These are phyloP conservation scores for Phytophthora hibernalis DNA, from an alignment of 352 stramenopile species.

Conservation along the genomic window DNA sequence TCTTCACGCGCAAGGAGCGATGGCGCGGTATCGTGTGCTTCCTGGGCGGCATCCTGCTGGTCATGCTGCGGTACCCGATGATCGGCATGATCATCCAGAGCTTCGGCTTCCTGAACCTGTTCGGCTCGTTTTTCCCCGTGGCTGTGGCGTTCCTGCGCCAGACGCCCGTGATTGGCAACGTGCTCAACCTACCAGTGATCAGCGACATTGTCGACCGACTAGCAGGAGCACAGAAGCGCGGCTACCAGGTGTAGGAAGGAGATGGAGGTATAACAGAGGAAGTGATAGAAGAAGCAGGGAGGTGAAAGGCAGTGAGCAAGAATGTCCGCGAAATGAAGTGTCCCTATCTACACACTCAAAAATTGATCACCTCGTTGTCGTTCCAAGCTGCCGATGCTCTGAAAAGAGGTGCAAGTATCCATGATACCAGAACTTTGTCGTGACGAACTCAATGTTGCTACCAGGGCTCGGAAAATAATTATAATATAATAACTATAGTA, in stretches of 20 bases:
- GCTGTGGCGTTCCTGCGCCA: constrained; percentile 93
- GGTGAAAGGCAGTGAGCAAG: background rate
- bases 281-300: constrained; percentile 24
- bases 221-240: constrained; percentile 82
- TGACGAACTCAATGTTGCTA: no score
- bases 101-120: constrained; percentile 96
- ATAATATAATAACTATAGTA: no score
- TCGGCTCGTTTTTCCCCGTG: constrained; percentile 97
- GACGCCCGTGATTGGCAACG: constrained; percentile 90
- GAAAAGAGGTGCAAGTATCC: no score
- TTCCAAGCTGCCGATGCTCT: no score
- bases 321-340: constrained; percentile 7
- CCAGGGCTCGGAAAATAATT: no score
- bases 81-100: constrained; percentile 94
- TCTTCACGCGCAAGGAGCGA: constrained; percentile 95
- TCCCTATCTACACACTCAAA: background rate
- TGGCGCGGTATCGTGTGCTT: constrained; percentile 95
- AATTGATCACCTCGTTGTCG: no score
- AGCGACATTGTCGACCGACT: constrained; percentile 85
- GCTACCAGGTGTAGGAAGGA: constrained; percentile 78
- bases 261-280: constrained; percentile 13
- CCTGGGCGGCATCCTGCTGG: constrained; percentile 93
- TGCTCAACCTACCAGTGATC: constrained; percentile 89
- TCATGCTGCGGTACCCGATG: constrained; percentile 93
- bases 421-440: no score